phyloP scores from a whole-genome alignment of 192 early-diverging fungal genomes.

The Backusella morwellensis region DNA sequence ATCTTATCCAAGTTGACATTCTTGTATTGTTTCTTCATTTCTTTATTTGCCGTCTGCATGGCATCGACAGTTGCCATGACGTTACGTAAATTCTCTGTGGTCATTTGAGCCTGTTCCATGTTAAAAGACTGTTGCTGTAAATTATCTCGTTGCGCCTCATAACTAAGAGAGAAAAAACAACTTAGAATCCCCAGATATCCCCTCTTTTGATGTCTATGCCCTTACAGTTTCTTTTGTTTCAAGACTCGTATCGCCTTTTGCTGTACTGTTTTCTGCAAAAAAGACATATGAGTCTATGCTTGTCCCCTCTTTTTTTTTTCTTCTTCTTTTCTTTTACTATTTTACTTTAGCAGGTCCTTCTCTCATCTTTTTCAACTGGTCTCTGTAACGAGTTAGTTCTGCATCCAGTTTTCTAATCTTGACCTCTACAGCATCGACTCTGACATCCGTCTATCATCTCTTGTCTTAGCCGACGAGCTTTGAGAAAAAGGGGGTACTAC shows the following conservation, averaged over 20 bases:
- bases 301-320: not conserved
- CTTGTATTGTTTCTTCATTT: conserved; percentile 96
- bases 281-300: not conserved
- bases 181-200: not conserved
- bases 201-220: not conserved
- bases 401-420: conserved; percentile 95
- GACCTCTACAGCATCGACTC: conserved; percentile 86
- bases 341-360: conserved; percentile 80
- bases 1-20: conserved; percentile 93
- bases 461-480: not conserved
- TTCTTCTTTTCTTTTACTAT: not conserved
- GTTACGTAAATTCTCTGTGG: conserved; percentile 96
- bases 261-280: conserved; percentile 79
- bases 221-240: conserved; percentile 91
- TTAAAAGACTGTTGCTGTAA: conserved; percentile 97
- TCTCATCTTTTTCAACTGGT: conserved; percentile 94
- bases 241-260: conserved; percentile 87
- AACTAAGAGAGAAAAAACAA: conserved; percentile 37
- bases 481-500: not conserved
- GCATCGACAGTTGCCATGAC: conserved; percentile 96
- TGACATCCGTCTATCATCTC: conserved; percentile 69
- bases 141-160: conserved; percentile 93
- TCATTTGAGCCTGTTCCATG: conserved; percentile 95
- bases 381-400: conserved; percentile 85
- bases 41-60: conserved; percentile 94